Conservation (phyloP, 371 early-diverging fungal genomes). For the Entomophthora muscae region DNA sequence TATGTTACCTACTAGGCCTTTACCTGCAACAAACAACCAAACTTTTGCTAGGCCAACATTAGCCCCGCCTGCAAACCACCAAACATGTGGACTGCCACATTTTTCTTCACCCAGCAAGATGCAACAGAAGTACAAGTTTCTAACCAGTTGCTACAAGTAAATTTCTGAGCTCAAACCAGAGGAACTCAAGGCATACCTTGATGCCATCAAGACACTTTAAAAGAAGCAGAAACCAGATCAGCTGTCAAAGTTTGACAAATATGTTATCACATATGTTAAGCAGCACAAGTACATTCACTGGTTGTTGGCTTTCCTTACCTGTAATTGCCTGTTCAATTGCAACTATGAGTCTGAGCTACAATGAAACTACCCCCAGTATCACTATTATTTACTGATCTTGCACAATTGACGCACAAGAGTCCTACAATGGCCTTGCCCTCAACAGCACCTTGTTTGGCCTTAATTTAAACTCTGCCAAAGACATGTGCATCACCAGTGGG, state of each 20-base stretch:
- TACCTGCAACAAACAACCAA: no score
- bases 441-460: constrained; percentile 1
- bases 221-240: neutral
- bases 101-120: no score
- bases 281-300: neutral
- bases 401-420: constrained; percentile 5
- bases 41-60: no score
- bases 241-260: constrained; percentile 3
- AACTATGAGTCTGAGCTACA: constrained; percentile 17
- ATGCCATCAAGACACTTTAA: neutral
- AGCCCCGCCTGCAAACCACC: no score
- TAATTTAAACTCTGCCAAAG: neutral
- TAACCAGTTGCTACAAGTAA: neutral
- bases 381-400: constrained; percentile 13
- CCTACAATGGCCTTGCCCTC: neutral
- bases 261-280: neutral
- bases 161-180: neutral
- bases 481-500: constrained; percentile 7
- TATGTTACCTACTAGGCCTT: no score
- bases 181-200: neutral
- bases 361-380: constrained; percentile 8
- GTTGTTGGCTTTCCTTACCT: constrained; percentile 16
- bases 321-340: constrained; percentile 16
- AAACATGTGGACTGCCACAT: no score
- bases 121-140: no score